Evolutionary conservation across 306 rosid genomes (phyloP).

Genomic region (Vigna hirtella): DNA sequence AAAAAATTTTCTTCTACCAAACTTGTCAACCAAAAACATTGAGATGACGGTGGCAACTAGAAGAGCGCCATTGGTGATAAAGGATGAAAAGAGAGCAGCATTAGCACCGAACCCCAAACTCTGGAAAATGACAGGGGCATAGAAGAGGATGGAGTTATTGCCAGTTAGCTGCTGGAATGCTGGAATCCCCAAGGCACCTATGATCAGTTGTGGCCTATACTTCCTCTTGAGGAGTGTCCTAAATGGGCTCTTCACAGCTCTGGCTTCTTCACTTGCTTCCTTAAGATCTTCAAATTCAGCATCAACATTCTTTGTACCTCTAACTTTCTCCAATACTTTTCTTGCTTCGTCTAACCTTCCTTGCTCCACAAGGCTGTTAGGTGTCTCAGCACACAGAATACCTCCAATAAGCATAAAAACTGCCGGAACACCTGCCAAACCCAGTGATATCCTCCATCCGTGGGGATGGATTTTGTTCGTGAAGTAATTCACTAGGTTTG

Average conservation of each 20-base stretch:
- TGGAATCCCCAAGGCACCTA: constrained; percentile 93
- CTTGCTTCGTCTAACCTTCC: constrained; percentile 79
- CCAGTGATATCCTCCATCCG: constrained; percentile 95
- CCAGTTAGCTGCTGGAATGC: constrained; percentile 98
- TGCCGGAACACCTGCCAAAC: constrained; percentile 91
- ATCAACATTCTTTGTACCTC: constrained; percentile 87
- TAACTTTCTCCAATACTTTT: constrained; percentile 73
- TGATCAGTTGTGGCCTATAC: constrained; percentile 90
- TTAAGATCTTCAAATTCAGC: constrained; percentile 88
- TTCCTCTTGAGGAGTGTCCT: constrained; percentile 68
- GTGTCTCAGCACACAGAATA: constrained; percentile 89
- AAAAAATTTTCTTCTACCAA: constrained; percentile 90
- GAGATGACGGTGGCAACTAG: constrained; percentile 85
- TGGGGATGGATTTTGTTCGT: constrained; percentile 78
- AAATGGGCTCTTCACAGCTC: constrained; percentile 67
- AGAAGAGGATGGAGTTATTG: constrained; percentile 94
- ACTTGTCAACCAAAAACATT: constrained; percentile 82
- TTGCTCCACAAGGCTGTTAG: constrained; percentile 95
- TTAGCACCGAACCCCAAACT: constrained; percentile 89
- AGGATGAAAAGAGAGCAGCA: constrained; percentile 82
- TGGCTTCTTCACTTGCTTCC: constrained; percentile 84
- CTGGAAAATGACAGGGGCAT: constrained; percentile 97
- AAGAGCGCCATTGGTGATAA: constrained; percentile 81
- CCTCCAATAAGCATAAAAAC: constrained; percentile 86
- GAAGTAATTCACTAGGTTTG: constrained; percentile 79